Conservation (phyloP, 129 eudicot genomes). For the Helianthus tuberosus region DNA sequence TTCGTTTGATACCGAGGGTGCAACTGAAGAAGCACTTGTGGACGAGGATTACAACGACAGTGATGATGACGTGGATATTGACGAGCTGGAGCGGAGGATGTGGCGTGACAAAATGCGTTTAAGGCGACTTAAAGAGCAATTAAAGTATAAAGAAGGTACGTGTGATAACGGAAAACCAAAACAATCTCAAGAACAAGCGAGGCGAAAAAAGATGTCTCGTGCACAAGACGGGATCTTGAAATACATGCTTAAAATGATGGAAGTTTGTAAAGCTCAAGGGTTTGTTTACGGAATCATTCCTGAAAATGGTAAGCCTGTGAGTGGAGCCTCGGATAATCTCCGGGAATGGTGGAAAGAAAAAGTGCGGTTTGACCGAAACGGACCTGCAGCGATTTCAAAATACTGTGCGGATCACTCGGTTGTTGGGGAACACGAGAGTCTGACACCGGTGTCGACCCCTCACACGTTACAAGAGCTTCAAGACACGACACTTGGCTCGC, state of each 20-base stretch:
- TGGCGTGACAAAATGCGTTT: constrained; percentile 73
- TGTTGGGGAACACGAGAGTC: constrained; percentile 42
- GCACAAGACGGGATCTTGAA: constrained; percentile 41
- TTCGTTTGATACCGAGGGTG: constrained; percentile 7
- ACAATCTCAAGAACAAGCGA: constrained; percentile 37
- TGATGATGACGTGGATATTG: constrained; percentile 65
- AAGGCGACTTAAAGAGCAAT: constrained; percentile 60
- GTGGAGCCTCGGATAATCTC: constrained; percentile 76
- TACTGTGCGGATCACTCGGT: constrained; percentile 45
- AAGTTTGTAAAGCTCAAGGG: constrained; percentile 49
- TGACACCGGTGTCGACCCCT: constrained; percentile 40
- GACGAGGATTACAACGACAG: constrained; percentile 29
- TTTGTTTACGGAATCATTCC: constrained; percentile 77
- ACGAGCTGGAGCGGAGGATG: constrained; percentile 81
- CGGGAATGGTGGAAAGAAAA: constrained; percentile 87
- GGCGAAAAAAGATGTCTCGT: constrained; percentile 39
- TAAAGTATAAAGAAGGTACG: constrained; percentile 35
- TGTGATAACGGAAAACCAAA: constrained; percentile 29
- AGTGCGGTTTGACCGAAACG: constrained; percentile 74
- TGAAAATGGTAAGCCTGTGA: constrained; percentile 79
- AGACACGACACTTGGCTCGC: constrained; percentile 80
- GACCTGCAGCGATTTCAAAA: constrained; percentile 67
- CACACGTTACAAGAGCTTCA: constrained; percentile 74
- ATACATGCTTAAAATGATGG: constrained; percentile 45
- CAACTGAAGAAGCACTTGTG: constrained; percentile 3